These are phyloP conservation scores for Elsinoe necatrix DNA, from an alignment of 2,329 filamentous ascomycete species.

Conservation along the genomic window DNA sequence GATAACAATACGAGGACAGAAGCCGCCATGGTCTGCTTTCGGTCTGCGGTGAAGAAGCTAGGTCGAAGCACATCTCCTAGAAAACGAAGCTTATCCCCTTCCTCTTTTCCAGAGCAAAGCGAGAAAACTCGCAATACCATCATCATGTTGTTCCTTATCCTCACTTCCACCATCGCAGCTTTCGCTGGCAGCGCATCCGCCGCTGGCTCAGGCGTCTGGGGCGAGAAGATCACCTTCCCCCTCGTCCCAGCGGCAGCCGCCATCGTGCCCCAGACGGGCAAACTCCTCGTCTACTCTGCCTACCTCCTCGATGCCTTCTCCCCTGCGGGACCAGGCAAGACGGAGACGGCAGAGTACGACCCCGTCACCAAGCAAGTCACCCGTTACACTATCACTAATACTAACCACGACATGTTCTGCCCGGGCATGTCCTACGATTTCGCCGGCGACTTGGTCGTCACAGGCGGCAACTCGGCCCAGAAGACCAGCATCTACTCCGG, in stretches of 20 bases:
- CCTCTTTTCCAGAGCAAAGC: background rate
- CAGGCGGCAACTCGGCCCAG: conserved; percentile 44
- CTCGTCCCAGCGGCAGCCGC: conserved; percentile 18
- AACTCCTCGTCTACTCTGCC: conserved; percentile 18
- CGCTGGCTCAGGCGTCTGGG: conserved; percentile 17
- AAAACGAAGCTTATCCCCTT: background rate
- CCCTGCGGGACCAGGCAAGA: conserved; percentile 2
- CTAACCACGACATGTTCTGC: conserved; percentile 48
- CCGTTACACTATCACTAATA: conserved; percentile 29
- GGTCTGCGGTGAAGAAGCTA: background rate
- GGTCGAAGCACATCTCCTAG: background rate
- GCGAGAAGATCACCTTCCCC: conserved; percentile 18
- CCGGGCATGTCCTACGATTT: conserved; percentile 46
- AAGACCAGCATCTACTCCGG: conserved; percentile 40
- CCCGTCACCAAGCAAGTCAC: conserved; percentile 5
- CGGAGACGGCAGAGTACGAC: conserved; percentile 13
- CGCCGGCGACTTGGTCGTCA: conserved; percentile 45
- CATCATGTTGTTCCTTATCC: background rate
- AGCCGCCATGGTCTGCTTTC: background rate
- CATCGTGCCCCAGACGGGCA: conserved; percentile 16
- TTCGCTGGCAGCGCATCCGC: background rate
- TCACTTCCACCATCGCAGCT: background rate
- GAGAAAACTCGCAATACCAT: background rate
- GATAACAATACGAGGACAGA: background rate
- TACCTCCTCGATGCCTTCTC: conserved; percentile 14